Percentiles rank a stretch among this genome's conserved stretches.
Evolutionary conservation across 2,329 filamentous ascomycete genomes (phyloP).

Genomic region (Venturia effusa): DNA sequence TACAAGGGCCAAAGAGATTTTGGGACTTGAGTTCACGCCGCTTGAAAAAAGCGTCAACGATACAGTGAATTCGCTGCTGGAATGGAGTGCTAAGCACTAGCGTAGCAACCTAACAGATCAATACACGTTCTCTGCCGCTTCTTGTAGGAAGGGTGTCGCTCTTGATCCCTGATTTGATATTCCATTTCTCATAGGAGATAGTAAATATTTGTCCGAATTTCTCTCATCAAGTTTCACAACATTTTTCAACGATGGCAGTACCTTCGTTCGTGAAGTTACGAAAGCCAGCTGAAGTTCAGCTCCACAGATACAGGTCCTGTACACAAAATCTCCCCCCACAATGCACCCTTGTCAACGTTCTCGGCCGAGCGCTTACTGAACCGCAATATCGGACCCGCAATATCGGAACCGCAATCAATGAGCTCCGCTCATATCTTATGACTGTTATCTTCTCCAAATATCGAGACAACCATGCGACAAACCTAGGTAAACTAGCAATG

Average conservation of each 20-base stretch:
- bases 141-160: background rate
- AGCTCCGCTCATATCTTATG: background rate
- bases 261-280: no score
- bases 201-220: no score
- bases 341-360: background rate
- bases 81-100: background rate
- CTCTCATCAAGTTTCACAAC: no score
- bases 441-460: background rate
- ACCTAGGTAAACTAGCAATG: slow-evolving; percentile 25
- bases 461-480: slow-evolving; percentile 21
- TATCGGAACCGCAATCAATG: background rate
- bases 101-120: background rate
- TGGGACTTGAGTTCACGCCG: background rate
- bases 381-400: background rate
- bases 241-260: no score
- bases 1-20: background rate
- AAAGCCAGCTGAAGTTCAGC: background rate
- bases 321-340: background rate
- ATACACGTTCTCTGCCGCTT: background rate
- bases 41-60: background rate
- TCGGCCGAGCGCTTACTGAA: background rate
- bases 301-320: background rate
- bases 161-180: no score
- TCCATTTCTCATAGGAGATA: no score
- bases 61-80: background rate